Evolutionary conservation across 192 early-diverging fungal genomes (phyloP).

Genomic region (Diversispora eburnea): DNA sequence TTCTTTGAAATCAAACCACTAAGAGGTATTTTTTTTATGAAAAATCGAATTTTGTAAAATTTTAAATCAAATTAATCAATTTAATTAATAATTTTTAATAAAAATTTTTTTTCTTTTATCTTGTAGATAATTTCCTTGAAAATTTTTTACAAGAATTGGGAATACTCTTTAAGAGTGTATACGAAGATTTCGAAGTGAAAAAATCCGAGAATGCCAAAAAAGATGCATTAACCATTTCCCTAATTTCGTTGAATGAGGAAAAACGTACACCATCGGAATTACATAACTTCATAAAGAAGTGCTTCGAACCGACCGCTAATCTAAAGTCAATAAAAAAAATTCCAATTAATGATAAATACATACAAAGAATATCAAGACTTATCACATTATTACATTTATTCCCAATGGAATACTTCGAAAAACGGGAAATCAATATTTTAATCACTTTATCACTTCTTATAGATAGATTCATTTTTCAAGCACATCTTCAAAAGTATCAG

Average conservation of each 20-base stretch:
- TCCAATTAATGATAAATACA: not conserved
- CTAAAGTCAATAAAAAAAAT: not conserved
- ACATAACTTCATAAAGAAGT: not conserved
- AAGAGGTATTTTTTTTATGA: not conserved
- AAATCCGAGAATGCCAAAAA: not conserved
- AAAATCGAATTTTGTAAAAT: not conserved
- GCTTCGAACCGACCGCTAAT: not conserved
- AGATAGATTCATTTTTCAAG: constrained; percentile 2
- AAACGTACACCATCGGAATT: not conserved
- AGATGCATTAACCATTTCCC: too few relatives aligned
- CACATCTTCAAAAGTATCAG: not conserved
- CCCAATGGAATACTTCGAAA: constrained; percentile 19
- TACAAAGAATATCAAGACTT: not conserved
- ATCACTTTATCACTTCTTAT: not conserved
- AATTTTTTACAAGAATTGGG: too few relatives aligned
- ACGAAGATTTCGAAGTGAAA: not conserved
- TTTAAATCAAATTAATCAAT: not conserved
- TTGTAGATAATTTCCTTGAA: too few relatives aligned
- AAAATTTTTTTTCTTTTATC: not conserved
- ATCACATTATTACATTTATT: not conserved
- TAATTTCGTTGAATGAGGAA: too few relatives aligned
- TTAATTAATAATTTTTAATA: not conserved
- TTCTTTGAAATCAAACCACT: constrained; percentile 13
- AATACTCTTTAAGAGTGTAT: too few relatives aligned
- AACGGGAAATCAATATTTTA: constrained; percentile 1